Evolutionary conservation across 2,329 filamentous ascomycete genomes (phyloP), one percentile per base, ranked within the genome.

Genomic region (Fusarium setosum): DNA sequence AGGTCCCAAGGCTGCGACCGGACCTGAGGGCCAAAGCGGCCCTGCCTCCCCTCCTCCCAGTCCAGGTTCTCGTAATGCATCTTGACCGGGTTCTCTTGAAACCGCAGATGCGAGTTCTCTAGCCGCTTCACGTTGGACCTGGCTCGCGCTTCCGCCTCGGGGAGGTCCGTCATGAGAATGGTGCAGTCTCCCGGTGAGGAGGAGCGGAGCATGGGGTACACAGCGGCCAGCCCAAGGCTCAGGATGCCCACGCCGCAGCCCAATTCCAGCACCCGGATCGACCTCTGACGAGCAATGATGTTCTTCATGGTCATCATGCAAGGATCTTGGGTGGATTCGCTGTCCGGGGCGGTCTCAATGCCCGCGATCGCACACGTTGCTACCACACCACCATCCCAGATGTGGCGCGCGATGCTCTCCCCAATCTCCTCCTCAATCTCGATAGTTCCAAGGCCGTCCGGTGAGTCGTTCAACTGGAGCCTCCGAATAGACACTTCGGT

Each of bases 351-450:
- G 6, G 68, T 66, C 35, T 73, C 72, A 4, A 72, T 70, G 12
- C 72, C 74, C 6, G 72, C 73, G 24, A 80, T 68, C 37, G 73
- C 73, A 21, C 75, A 76, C 17, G 78, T 66, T 1, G 82, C 80
- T 6, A 84, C 76, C 10, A 88, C 75, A 1, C 86, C 86, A 2
- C 81, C 85, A 51, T 88, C 86, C 86, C 86, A 88, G 6, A 88
- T 78, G 60, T 88, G 86, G 4, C 86, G 81, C 1, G 86, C 85
- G 54, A 88, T 88, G 69, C 84, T 87, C 74, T 88, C 85, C 13
- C 85, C 86, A 10, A 88, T 81, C 51, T 87, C 84, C 60, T 88
- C 86, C 52, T 85, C 82, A 5, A 88, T 74, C 24, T 81, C 77
- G 8, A 86, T 61, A 10, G 63, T 67, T 1, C 73, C 67, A 3